These are phyloP conservation scores for Phytophthora pini DNA, from an alignment of 352 stramenopile species.

Conservation along the genomic window DNA sequence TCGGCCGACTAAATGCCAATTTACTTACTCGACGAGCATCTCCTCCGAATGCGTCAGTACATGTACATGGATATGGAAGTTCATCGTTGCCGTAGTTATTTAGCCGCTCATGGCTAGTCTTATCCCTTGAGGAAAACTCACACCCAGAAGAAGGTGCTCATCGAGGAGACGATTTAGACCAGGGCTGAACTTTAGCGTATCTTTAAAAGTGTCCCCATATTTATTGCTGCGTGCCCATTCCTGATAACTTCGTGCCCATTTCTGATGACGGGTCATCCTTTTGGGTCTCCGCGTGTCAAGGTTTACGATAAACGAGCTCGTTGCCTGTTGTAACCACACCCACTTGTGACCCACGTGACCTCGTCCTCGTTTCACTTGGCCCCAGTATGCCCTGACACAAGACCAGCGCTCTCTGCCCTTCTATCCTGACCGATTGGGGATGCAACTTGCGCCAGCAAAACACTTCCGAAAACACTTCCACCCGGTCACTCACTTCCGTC, in stretches of 20 bases:
- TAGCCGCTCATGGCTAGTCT: no score
- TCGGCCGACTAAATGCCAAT: no score
- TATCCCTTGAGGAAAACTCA: no score
- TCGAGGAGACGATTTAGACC: no score
- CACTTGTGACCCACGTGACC: not conserved
- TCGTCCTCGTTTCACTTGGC: conserved; percentile 5
- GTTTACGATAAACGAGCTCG: not conserved
- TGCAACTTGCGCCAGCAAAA: conserved; percentile 8
- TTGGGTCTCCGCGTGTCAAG: not conserved
- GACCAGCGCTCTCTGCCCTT: conserved; percentile 9
- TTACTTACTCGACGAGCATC: no score
- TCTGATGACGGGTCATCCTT: not conserved
- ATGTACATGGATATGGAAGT: no score
- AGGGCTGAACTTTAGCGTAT: no score
- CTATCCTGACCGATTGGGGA: conserved; percentile 7
- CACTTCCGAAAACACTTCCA: conserved; percentile 18
- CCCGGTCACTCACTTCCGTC: not conserved
- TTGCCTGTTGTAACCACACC: conserved; percentile 5
- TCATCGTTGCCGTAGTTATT: no score
- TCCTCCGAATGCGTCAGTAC: no score
- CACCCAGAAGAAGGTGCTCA: no score
- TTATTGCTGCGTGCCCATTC: no score
- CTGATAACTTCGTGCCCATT: not conserved
- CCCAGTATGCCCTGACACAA: not conserved
- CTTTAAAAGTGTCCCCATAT: no score